Conservation (phyloP, 2,329 filamentous ascomycete genomes). For the Fragosphaeria purpurea region DNA sequence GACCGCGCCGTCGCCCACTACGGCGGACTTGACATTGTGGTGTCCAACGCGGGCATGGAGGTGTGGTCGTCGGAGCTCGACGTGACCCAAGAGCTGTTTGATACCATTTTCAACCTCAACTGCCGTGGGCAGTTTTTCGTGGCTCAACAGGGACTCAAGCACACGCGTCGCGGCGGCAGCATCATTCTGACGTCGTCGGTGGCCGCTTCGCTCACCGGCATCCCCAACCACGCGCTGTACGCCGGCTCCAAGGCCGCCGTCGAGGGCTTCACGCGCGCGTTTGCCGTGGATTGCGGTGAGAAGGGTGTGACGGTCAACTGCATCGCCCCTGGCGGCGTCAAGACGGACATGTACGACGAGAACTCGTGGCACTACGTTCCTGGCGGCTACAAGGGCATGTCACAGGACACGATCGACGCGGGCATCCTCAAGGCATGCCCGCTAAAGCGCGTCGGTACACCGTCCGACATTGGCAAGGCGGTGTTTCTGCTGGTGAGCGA, state of each 20-base stretch:
- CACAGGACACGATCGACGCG: conserved; percentile 41
- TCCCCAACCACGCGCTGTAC: conserved; percentile 62
- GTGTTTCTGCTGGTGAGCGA: conserved; percentile 45
- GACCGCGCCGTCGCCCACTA: conserved; percentile 54
- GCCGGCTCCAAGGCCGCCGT: conserved; percentile 63
- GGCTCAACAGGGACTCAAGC: conserved; percentile 62
- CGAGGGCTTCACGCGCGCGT: conserved; percentile 61
- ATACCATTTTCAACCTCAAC: conserved; percentile 64
- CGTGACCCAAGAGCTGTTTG: conserved; percentile 60
- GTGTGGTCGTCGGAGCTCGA: conserved; percentile 61
- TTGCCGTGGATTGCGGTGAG: conserved; percentile 60
- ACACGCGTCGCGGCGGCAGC: conserved; percentile 59
- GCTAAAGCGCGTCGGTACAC: conserved; percentile 47
- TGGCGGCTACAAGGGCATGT: conserved; percentile 41
- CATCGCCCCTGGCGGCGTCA: conserved; percentile 62
- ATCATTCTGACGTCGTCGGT: conserved; percentile 66
- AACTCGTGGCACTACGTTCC: conserved; percentile 59
- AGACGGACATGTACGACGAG: conserved; percentile 67
- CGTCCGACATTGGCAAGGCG: conserved; percentile 48
- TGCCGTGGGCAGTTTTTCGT: conserved; percentile 67
- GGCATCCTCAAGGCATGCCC: conserved; percentile 48
- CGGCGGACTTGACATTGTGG: conserved; percentile 60
- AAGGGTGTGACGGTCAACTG: conserved; percentile 62
- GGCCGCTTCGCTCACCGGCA: conserved; percentile 54
- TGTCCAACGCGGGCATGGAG: conserved; percentile 64